These are phyloP conservation scores for Populus hybrid DNA, from an alignment of 441 rosid genomes.

Conservation along the genomic window DNA sequence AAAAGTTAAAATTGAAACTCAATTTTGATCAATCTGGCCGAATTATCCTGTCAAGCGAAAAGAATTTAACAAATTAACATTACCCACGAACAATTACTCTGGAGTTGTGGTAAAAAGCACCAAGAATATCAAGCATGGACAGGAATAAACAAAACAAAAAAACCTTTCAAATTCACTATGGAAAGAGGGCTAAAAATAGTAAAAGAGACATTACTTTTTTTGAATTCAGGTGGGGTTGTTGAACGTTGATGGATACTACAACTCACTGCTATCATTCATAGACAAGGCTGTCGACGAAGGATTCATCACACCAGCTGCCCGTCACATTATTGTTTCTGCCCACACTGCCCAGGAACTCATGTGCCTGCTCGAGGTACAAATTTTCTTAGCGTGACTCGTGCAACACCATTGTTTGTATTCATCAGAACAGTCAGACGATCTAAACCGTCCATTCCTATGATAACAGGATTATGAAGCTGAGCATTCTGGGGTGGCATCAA, in stretches of 20 bases:
- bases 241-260: constrained; percentile 92
- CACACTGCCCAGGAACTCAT: constrained; percentile 77
- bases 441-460: background rate
- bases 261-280: constrained; percentile 75
- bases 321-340: constrained; percentile 84
- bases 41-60: too few relatives aligned
- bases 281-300: constrained; percentile 97
- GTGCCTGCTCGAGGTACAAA: constrained; percentile 71
- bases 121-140: background rate
- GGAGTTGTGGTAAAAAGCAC: background rate
- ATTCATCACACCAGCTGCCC: constrained; percentile 74
- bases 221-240: constrained; percentile 68
- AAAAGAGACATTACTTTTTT: background rate
- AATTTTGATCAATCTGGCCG: too few relatives aligned
- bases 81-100: background rate
- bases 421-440: background rate
- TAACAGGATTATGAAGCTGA: constrained; percentile 76
- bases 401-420: background rate
- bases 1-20: too few relatives aligned
- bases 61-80: too few relatives aligned
- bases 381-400: background rate
- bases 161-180: background rate
- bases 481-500: constrained; percentile 71
- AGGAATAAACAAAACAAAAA: background rate
- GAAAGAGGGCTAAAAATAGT: background rate